These are phyloP conservation scores for Ehretia macrophylla DNA, from an alignment of 257 asterid genomes.

Conservation along the genomic window DNA sequence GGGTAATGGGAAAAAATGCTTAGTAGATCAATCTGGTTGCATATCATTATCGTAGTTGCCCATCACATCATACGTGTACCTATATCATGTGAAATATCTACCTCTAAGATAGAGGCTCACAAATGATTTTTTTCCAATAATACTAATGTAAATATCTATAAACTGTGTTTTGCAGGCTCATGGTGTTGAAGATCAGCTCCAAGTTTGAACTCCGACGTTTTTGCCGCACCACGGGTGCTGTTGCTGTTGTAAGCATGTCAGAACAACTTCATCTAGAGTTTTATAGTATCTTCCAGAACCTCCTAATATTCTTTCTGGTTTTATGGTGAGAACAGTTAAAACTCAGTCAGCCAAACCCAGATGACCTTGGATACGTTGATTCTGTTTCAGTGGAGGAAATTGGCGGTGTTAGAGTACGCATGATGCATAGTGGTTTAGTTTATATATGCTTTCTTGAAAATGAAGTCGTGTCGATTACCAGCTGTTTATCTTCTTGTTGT, in stretches of 20 bases:
- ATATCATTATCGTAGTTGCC: no score
- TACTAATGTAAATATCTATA: conserved; percentile 6
- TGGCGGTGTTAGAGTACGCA: conserved; percentile 90
- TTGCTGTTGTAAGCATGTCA: conserved; percentile 66
- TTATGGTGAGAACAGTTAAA: conserved; percentile 53
- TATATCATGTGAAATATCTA: no score
- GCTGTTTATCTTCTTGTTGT: neutral
- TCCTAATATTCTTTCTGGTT: conserved; percentile 25
- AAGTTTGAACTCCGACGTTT: conserved; percentile 92
- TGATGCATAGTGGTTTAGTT: conserved; percentile 1
- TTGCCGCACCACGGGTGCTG: conserved; percentile 94
- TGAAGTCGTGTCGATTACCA: neutral
- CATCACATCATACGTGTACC: no score
- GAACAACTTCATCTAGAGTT: conserved; percentile 1
- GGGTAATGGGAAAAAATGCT: no score
- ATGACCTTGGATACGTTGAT: conserved; percentile 94
- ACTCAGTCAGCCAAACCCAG: conserved; percentile 80
- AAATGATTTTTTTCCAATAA: neutral
- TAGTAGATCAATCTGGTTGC: no score
- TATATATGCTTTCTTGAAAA: conserved; percentile 8
- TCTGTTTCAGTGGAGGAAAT: conserved; percentile 94
- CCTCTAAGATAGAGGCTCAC: no score
- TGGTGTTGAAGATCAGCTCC: conserved; percentile 91
- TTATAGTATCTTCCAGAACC: conserved; percentile 1
- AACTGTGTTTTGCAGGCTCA: conserved; percentile 57